These are phyloP conservation scores for Cyclotella kingstonii DNA, from an alignment of 108 stramenopile genomes.

Conservation along the genomic window DNA sequence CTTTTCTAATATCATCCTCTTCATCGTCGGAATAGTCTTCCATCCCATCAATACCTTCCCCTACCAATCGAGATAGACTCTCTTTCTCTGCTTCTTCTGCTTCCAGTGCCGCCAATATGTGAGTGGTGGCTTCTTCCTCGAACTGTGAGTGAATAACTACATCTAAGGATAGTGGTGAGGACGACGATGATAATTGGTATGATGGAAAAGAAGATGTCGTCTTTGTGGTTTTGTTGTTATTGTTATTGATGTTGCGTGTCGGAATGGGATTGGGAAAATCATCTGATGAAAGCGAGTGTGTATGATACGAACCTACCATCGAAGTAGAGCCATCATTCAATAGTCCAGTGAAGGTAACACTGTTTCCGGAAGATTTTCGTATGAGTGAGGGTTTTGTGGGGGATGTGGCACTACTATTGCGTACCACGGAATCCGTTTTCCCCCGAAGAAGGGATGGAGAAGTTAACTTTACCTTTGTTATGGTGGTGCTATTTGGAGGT, in stretches of 20 bases:
- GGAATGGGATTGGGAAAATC: too few relatives aligned
- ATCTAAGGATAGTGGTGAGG: constrained; percentile 12
- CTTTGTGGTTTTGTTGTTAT: too few relatives aligned
- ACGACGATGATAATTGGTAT: background rate
- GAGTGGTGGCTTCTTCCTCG: constrained; percentile 39
- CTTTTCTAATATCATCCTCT: constrained; percentile 13
- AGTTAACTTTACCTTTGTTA: too few relatives aligned
- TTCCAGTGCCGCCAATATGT: constrained; percentile 36
- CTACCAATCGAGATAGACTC: constrained; percentile 3
- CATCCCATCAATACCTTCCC: constrained; percentile 22
- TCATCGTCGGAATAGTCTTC: constrained; percentile 44
- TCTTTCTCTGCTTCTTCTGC: constrained; percentile 17
- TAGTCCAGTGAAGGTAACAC: constrained; percentile 5
- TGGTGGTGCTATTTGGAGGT: too few relatives aligned
- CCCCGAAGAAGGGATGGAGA: background rate
- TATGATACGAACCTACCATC: too few relatives aligned
- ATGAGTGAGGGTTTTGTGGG: constrained; percentile 1
- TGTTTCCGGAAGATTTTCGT: constrained; percentile 3
- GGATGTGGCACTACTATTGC: too few relatives aligned
- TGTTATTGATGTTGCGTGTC: too few relatives aligned
- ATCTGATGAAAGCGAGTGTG: too few relatives aligned
- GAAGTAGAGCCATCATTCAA: too few relatives aligned
- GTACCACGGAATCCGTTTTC: too few relatives aligned
- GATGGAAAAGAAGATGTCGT: background rate
- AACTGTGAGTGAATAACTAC: constrained; percentile 25